A percentile compares a stretch with the other conserved stretches of the same genome.
phyloP scores from a whole-genome alignment of 768 basidiomycete genomes.

The Leccinum longicurvipes region DNA sequence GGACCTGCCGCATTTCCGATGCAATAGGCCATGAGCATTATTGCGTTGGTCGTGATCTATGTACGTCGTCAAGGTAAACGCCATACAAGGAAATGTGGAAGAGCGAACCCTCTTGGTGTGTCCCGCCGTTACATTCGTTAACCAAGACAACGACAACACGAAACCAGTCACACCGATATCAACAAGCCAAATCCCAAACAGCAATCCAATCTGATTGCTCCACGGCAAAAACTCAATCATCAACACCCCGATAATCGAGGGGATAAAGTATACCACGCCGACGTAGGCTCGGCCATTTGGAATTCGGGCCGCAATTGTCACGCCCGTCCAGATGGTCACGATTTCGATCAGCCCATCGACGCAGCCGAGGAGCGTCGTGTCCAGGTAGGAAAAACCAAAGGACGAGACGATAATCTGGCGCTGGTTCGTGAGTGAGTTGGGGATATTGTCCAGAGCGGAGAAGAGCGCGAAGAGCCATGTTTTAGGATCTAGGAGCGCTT shows the following conservation, averaged over 20 bases:
- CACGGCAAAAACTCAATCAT: slow-evolving; percentile 65
- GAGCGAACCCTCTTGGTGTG: slow-evolving; percentile 68
- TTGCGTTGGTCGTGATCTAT: slow-evolving; percentile 50
- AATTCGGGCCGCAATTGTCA: slow-evolving; percentile 51
- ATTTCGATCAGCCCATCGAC: no score
- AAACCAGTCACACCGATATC: slow-evolving; percentile 56
- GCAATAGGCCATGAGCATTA: slow-evolving; percentile 71
- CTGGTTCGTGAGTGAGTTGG: slow-evolving; percentile 68
- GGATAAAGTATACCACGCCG: slow-evolving; percentile 55
- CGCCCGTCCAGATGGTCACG: no score
- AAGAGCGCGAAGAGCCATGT: slow-evolving; percentile 72
- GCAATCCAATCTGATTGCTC: slow-evolving; percentile 60
- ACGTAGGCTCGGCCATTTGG: slow-evolving; percentile 62
- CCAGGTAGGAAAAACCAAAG: slow-evolving; percentile 59
- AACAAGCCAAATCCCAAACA: slow-evolving; percentile 41
- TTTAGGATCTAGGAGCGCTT: no score
- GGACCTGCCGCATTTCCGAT: slow-evolving; percentile 67
- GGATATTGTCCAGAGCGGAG: slow-evolving; percentile 56
- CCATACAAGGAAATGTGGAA: slow-evolving; percentile 1
- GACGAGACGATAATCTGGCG: slow-evolving; percentile 60
- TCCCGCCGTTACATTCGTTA: slow-evolving; percentile 61
- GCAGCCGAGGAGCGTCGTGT: no score
- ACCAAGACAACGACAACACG: slow-evolving; percentile 60
- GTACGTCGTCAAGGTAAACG: background rate
- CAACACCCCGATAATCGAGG: slow-evolving; percentile 60